Conservation (phyloP, 2,329 filamentous ascomycete genomes). For the Furcasterigmium sp. region DNA sequence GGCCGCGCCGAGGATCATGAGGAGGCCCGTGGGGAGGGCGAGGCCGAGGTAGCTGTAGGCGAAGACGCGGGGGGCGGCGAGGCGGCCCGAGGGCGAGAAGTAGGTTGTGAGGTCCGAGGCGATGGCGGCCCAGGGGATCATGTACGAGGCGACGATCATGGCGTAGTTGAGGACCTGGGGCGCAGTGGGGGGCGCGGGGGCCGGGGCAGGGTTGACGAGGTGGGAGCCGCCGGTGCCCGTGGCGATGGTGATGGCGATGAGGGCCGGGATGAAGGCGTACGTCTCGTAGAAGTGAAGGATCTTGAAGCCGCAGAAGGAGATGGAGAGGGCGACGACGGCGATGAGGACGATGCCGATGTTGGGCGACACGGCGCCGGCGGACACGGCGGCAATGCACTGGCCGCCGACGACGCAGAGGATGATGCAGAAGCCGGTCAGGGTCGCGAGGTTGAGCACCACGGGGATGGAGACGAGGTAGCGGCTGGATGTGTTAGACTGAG, state of each 20-base stretch:
- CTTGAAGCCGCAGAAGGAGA: conserved; percentile 58
- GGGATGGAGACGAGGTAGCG: conserved; percentile 54
- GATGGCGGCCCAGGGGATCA: conserved; percentile 56
- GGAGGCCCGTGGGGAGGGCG: conserved; percentile 45
- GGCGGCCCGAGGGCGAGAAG: conserved; percentile 29
- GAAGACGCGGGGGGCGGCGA: conserved; percentile 36
- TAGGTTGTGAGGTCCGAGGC: conserved; percentile 59
- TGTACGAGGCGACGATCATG: conserved; percentile 57
- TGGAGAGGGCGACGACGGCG: conserved; percentile 47
- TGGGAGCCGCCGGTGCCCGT: conserved; percentile 46
- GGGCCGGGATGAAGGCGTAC: conserved; percentile 50
- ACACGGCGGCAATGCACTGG: conserved; percentile 50
- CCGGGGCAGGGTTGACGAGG: conserved; percentile 40
- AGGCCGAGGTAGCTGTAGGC: conserved; percentile 53
- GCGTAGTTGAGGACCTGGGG: conserved; percentile 48
- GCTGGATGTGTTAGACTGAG: conserved; percentile 19
- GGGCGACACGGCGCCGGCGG: conserved; percentile 40
- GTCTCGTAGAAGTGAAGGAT: conserved; percentile 53
- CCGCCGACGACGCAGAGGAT: conserved; percentile 58
- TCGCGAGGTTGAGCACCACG: conserved; percentile 57
- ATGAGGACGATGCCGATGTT: conserved; percentile 58
- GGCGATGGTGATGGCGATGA: conserved; percentile 49
- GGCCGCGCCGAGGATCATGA: conserved; percentile 61
- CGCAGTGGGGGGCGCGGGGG: conserved; percentile 32
- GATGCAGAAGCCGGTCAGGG: conserved; percentile 57